A percentile compares a stretch with the other conserved stretches of the same genome.
Conservation (phyloP, 2,329 filamentous ascomycete genomes). For the Rachicladosporium sp. region DNA sequence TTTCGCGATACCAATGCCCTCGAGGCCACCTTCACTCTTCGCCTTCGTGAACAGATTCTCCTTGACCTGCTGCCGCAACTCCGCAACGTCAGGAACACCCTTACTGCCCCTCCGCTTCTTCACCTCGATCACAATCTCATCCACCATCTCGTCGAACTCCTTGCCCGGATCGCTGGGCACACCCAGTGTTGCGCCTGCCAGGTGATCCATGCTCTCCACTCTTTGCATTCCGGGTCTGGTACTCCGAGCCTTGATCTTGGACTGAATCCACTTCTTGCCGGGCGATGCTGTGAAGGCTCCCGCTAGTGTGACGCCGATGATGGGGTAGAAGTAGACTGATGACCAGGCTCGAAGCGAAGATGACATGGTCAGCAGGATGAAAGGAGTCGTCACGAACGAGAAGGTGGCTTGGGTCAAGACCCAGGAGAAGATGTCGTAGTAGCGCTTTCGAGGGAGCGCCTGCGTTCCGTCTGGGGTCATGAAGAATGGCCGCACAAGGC, state of each 20-base stretch:
- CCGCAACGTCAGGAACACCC: constrained; percentile 32
- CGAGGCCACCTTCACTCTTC: background rate
- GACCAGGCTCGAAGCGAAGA: constrained; percentile 66
- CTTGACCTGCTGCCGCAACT: constrained; percentile 42
- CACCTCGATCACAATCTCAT: constrained; percentile 62
- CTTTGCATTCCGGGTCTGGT: constrained; percentile 16
- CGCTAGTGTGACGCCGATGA: constrained; percentile 52
- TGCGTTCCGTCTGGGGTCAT: constrained; percentile 61
- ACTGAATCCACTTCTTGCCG: constrained; percentile 43
- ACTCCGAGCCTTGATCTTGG: constrained; percentile 26
- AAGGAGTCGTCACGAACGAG: constrained; percentile 71
- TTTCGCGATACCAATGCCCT: too few species aligned
- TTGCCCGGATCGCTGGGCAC: constrained; percentile 62
- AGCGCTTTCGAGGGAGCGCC: constrained; percentile 60
- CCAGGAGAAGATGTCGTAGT: constrained; percentile 72
- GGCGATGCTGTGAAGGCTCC: constrained; percentile 72
- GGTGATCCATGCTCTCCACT: constrained; percentile 21
- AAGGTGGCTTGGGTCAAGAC: constrained; percentile 70
- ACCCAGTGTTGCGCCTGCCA: constrained; percentile 50
- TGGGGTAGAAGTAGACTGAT: constrained; percentile 77
- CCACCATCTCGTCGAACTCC: constrained; percentile 67
- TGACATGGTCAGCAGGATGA: constrained; percentile 64
- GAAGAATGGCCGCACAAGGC: constrained; percentile 86
- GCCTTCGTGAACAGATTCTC: constrained; percentile 24
- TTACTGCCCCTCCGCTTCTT: constrained; percentile 41